Base-by-base conservation (phyloP, 192 early-diverging fungal species). In the Coemansia sp. region DNA sequence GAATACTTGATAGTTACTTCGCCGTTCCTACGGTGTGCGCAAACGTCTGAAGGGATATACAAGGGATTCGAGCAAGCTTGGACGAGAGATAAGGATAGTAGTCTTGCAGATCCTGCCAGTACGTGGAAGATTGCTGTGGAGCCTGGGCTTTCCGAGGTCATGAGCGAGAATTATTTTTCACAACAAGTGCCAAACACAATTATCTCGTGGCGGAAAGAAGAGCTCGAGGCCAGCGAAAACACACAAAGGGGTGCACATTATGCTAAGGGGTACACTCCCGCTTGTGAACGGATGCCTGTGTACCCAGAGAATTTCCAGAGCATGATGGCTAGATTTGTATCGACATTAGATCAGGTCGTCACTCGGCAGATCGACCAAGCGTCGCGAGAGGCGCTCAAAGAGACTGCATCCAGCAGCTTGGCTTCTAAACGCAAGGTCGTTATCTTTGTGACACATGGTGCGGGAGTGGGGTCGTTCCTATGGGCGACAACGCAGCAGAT, bases 381-480 rank as follows among this genome's bases (percentile, higher is more conserved):
- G 15, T 61, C 66, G 16, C 4, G 29, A 12, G 21, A 39, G 2
- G 49, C 34, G 4, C 21, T 20, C 34, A 52, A 18, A 9, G 49
- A 29, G 3, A 31, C 16, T 43, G 51, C 16, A 5, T 1, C n/a
- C 2, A 40, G 48, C 26, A 20, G 31, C 12, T 2, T 12, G 39
- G 42, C 34, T 0, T n/a, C 35, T 16, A 68, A 12, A 16, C 52
- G 72, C 8, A 42, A 31, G 28, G 78, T 80, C 1, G 49, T 75
- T 23, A 55, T 81, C 15, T 48, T 81, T 56, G 78, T 81, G 40
- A 81, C 78, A 40, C 78, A 81, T 66, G 78, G 78, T 2, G 78
- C 78, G 0, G 78, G 78, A 12, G 42, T 81, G 12, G 55, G 65
- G 35, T 66, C 72, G 20, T 37, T 81, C 23, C 66, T 74, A 26